These are phyloP conservation scores for Sarcomyxa edulis DNA, from an alignment of 768 basidiomycete species.

Conservation along the genomic window DNA sequence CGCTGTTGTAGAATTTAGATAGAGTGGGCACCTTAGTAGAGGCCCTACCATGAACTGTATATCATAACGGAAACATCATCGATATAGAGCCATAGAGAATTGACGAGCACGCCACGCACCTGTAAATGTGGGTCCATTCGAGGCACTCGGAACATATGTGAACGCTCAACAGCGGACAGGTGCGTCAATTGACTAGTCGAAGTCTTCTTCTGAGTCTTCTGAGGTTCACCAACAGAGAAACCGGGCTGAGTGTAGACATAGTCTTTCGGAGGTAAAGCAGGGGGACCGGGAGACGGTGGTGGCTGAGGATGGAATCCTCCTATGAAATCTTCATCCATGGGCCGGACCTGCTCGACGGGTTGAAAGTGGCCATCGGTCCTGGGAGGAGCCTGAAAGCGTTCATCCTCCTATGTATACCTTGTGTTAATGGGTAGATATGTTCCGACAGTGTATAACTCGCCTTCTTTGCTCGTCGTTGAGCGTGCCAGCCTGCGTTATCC, in stretches of 20 bases:
- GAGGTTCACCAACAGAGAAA: no score
- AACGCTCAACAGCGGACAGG: slow-evolving; percentile 60
- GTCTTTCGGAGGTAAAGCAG: slow-evolving; percentile 47
- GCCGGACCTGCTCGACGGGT: slow-evolving; percentile 53
- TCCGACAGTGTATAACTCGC: neutral
- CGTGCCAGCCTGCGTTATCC: slow-evolving; percentile 79
- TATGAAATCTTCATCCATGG: slow-evolving; percentile 57
- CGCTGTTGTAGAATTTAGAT: slow-evolving; percentile 1
- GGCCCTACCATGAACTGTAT: slow-evolving; percentile 85
- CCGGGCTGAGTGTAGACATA: slow-evolving; percentile 17
- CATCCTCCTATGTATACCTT: slow-evolving; percentile 18
- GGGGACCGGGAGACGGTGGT: slow-evolving; percentile 36
- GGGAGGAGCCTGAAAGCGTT: slow-evolving; percentile 22
- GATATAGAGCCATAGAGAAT: neutral
- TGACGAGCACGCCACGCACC: slow-evolving; percentile 18
- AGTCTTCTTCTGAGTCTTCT: no score
- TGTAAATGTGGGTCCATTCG: slow-evolving; percentile 81
- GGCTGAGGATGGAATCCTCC: slow-evolving; percentile 44
- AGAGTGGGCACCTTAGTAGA: slow-evolving; percentile 45
- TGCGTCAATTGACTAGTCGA: slow-evolving; percentile 39
- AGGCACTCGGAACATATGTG: slow-evolving; percentile 49
- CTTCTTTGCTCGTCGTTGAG: slow-evolving; percentile 53
- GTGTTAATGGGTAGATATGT: neutral
- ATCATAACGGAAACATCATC: neutral
- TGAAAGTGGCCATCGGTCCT: slow-evolving; percentile 45